Conservation (phyloP, 108 stramenopile genomes). For the Bacterosira constricta region DNA sequence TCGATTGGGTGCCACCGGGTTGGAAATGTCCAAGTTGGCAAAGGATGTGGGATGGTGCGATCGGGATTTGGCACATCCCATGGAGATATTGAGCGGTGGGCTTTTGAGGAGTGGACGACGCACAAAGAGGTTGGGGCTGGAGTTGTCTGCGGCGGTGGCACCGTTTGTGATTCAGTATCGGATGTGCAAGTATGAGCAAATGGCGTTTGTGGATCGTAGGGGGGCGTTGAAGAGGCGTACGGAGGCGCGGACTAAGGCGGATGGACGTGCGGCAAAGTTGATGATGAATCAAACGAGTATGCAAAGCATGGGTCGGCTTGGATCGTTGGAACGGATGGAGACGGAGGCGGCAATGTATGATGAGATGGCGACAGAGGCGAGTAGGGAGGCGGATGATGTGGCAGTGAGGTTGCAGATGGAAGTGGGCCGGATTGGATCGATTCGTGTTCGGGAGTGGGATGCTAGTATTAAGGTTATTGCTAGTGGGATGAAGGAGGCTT, state of each 20-base stretch:
- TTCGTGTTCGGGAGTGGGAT: constrained; percentile 74
- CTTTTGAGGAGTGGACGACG: constrained; percentile 72
- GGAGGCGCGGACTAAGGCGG: constrained; percentile 66
- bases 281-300: constrained; percentile 68
- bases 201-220: constrained; percentile 83
- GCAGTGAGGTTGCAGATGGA: constrained; percentile 70
- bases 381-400: constrained; percentile 75
- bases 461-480: constrained; percentile 74
- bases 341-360: constrained; percentile 67
- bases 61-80: constrained; percentile 43
- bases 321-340: constrained; percentile 61
- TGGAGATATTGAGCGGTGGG: constrained; percentile 64
- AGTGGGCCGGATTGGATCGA: constrained; percentile 67
- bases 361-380: constrained; percentile 59
- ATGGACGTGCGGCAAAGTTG: constrained; percentile 64
- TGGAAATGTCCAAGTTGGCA: constrained; percentile 77
- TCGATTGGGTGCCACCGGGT: constrained; percentile 60
- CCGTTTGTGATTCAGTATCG: constrained; percentile 80
- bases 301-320: constrained; percentile 47
- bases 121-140: constrained; percentile 74
- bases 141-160: constrained; percentile 68
- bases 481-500: constrained; percentile 71
- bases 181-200: constrained; percentile 72
- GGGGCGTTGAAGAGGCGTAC: constrained; percentile 55
- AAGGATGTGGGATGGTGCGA: constrained; percentile 63